These are phyloP conservation scores for Aspergillus uvarum DNA, from an alignment of 2,329 filamentous ascomycete species.

Conservation along the genomic window DNA sequence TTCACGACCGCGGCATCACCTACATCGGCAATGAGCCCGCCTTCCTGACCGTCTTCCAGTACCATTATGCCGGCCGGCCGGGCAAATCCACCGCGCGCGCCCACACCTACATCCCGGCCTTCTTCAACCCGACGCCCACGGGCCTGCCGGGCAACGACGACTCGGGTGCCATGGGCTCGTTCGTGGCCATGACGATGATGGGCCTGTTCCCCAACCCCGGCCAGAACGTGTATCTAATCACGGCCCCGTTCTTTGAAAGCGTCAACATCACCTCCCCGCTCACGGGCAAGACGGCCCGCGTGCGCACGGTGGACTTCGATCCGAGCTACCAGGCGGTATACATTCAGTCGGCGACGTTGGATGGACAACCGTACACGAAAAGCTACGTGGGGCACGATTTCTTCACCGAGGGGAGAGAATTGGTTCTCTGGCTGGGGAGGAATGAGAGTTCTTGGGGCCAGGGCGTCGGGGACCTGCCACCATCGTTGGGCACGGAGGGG, in stretches of 20 bases:
- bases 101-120: slow-evolving; percentile 63
- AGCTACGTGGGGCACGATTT: slow-evolving; percentile 70
- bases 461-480: slow-evolving; percentile 58
- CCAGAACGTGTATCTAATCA: slow-evolving; percentile 68
- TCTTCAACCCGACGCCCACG: slow-evolving; percentile 56
- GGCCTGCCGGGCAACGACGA: slow-evolving; percentile 70
- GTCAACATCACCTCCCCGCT: slow-evolving; percentile 58
- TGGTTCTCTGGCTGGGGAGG: slow-evolving; percentile 62
- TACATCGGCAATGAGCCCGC: slow-evolving; percentile 66
- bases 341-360: slow-evolving; percentile 65
- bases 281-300: slow-evolving; percentile 59
- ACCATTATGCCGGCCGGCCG: slow-evolving; percentile 67
- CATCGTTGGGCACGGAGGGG: slow-evolving; percentile 45
- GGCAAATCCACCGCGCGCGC: slow-evolving; percentile 51
- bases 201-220: slow-evolving; percentile 68
- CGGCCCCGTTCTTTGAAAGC: slow-evolving; percentile 63
- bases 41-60: slow-evolving; percentile 66
- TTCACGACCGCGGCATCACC: slow-evolving; percentile 63
- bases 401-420: slow-evolving; percentile 62
- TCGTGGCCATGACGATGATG: slow-evolving; percentile 66
- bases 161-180: slow-evolving; percentile 67
- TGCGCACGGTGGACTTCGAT: slow-evolving; percentile 62
- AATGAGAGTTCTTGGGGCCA: slow-evolving; percentile 68
- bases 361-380: slow-evolving; percentile 60
- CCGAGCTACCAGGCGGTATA: slow-evolving; percentile 57